Base-by-base conservation (phyloP, 75 land plant genomes). In the Pinus tabuliformis region DNA sequence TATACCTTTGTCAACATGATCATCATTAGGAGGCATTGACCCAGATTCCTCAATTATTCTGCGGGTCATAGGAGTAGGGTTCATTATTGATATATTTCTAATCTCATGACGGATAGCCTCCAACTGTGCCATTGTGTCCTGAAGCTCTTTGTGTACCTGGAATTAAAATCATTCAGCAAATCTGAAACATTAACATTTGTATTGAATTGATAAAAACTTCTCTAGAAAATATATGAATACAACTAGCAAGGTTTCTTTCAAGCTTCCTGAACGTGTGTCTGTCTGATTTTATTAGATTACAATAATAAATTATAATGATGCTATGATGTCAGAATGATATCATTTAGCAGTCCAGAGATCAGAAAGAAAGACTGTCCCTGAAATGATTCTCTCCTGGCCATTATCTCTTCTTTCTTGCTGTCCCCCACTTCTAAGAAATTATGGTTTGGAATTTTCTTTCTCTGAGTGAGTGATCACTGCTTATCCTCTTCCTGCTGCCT, bases 71-170 rank as follows among this genome's bases (percentile, higher is more conserved):
- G 97, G 91, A 62, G 89, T 83, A 65, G 99, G 96, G 75, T 93
- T 89, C 78, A 93, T 81, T 58, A 93, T 42, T 21, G 98, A 95
- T 59, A 93, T 30, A 59, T 87, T 90, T 63, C 96, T 77, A 18
- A 95, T 86, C 85, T 95, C 98, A 85, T 95, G 81, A 36, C 96
- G 93, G 45, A 95, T 93, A 36, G 98, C 96, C 11, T 95, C 96
- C 39, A 95, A 74, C 75, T 93, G 96, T 73, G 94, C 91, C 88
- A 96, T 86, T 61, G 94, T 82, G 62, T 96, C 97, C 75, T 85
- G 94, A 28, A 96, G 84, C 81, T 96, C 99, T 77, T 96, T 96
- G 81, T 91, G 92, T 5, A 96, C 91, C 98, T 95, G 75, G 58
- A 73, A 39, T 26, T 59, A 20, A 20, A 39, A 75, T 21, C 65